A percentile compares a stretch with the other conserved stretches of the same genome.
These are phyloP conservation scores for Epichloe elymi DNA, from an alignment of 2,329 filamentous ascomycete genomes.

Conservation along the genomic window DNA sequence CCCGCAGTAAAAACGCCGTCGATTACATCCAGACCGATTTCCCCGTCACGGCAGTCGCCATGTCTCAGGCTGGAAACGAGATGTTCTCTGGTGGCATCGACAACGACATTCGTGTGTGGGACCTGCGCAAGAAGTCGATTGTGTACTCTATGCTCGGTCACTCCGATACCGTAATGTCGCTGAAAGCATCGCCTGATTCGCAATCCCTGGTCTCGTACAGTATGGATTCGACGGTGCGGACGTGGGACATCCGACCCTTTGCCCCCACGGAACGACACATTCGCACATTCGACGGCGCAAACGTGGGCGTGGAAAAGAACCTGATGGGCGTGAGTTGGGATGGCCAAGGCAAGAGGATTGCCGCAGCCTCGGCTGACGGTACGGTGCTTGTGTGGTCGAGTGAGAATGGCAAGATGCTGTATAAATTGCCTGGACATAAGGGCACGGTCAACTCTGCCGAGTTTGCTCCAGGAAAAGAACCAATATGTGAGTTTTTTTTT, in stretches of 20 bases:
- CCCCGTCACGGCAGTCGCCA: conserved; percentile 77
- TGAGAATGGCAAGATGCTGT: conserved; percentile 76
- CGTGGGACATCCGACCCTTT: conserved; percentile 94
- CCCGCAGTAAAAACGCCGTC: conserved; percentile 73
- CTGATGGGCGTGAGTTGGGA: conserved; percentile 86
- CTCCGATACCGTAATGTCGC: conserved; percentile 79
- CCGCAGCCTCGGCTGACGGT: conserved; percentile 78
- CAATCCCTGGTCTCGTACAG: conserved; percentile 83
- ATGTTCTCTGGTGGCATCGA: conserved; percentile 91
- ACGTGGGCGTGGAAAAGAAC: conserved; percentile 80
- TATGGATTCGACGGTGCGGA: conserved; percentile 86
- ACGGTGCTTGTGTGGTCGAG: conserved; percentile 86
- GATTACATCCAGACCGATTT: conserved; percentile 86
- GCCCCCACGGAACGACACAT: conserved; percentile 77
- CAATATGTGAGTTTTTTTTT: conserved; percentile 57
- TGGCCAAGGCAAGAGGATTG: conserved; percentile 70
- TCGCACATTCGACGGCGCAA: conserved; percentile 84
- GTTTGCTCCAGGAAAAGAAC: conserved; percentile 73
- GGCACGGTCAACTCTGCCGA: conserved; percentile 91
- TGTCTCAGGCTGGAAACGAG: conserved; percentile 92
- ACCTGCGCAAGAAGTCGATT: conserved; percentile 79
- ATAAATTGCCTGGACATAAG: conserved; percentile 91
- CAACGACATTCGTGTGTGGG: conserved; percentile 96
- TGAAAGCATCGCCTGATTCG: conserved; percentile 84
- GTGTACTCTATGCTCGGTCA: conserved; percentile 84